Base-by-base conservation (phyloP, 176 grass and related monocot genomes). In the Poa pratensis region DNA sequence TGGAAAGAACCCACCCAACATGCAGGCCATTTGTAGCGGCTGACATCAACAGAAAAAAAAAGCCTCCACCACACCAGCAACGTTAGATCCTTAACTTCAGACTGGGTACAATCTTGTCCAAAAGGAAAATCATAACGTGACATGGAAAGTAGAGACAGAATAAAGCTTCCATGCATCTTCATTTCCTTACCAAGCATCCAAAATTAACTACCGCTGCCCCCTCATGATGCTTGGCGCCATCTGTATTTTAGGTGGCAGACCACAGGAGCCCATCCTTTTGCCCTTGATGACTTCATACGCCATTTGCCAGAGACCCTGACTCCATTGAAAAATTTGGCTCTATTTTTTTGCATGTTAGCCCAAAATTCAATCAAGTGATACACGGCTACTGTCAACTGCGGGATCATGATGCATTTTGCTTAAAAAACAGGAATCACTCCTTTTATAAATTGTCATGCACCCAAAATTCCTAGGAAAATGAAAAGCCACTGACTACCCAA, bases 131-230 rank as follows among this genome's bases (percentile, higher is more conserved):
- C 14, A 12, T 73, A 49, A 73, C 43, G 50, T 50, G n/a, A 9
- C 43, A 73, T 46, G 40, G 13, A 6, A 48, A 48, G 42, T 73
- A 73, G 69, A 15, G 20, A 73, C 70, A 73, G 9, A 73, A 15
- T 14, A 73, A 48, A 50, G 22, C 22, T 51, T 9, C 23, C 15
- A 70, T 8, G 7, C 45, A 51, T 52, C 72, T 30, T 75, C 46
- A 28, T 52, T 75, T 75, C 23, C 15, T 9, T 74, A 74, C 71
- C 71, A 74, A 75, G 24, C 72, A 52, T 75, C 45, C 43, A 74
- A 49, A 16, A 28, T 74, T 26, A 50, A 74, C 70, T 28, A 24
- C 15, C 28, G 7, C 45, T 50, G 23, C 43, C 30, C 23, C 72
- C 50, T 74, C 46, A 52, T 51, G 7, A 75, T 75, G 24, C 46